These are phyloP conservation scores for Poa pratensis DNA, from an alignment of 176 grass and related monocot genomes.

Conservation along the genomic window DNA sequence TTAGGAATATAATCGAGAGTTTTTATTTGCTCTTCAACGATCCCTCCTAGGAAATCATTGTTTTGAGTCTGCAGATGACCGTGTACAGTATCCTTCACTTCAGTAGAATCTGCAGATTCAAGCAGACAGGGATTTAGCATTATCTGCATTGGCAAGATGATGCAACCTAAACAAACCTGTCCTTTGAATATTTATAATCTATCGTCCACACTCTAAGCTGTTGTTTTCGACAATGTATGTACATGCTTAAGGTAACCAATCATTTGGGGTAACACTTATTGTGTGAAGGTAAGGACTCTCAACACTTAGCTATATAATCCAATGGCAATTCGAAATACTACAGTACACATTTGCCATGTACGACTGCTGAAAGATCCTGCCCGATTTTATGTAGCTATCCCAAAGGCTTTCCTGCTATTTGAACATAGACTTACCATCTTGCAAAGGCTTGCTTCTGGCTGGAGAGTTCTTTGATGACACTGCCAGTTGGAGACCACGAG, in stretches of 20 bases:
- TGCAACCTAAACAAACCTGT: constrained; percentile 52
- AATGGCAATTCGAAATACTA: constrained; percentile 5
- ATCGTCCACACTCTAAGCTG: constrained; percentile 20
- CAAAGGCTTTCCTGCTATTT: constrained; percentile 32
- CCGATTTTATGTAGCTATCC: constrained; percentile 20
- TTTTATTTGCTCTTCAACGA: constrained; percentile 16
- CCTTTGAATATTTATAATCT: constrained; percentile 19
- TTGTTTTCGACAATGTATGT: constrained; percentile 3
- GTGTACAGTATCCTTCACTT: constrained; percentile 41
- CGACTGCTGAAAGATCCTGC: constrained; percentile 25
- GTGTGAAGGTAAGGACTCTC: constrained; percentile 3
- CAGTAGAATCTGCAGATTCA: constrained; percentile 53
- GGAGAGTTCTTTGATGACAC: constrained; percentile 58
- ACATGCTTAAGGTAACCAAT: constrained; percentile 16
- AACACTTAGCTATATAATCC: constrained; percentile 20
- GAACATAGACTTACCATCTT: constrained; percentile 48
- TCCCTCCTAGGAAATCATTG: constrained; percentile 7
- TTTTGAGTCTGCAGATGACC: constrained; percentile 25
- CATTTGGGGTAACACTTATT: constrained; percentile 4
- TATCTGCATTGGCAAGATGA: constrained; percentile 43
- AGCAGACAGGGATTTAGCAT: constrained; percentile 39
- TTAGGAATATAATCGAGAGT: constrained; percentile 38
- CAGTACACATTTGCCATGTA: constrained; percentile 36
- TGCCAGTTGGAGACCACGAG: constrained; percentile 57
- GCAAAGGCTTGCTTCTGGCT: constrained; percentile 41